These are phyloP conservation scores for Ganoderma sinense DNA, from an alignment of 1,284 basidiomycete genomes.

Conservation along the genomic window DNA sequence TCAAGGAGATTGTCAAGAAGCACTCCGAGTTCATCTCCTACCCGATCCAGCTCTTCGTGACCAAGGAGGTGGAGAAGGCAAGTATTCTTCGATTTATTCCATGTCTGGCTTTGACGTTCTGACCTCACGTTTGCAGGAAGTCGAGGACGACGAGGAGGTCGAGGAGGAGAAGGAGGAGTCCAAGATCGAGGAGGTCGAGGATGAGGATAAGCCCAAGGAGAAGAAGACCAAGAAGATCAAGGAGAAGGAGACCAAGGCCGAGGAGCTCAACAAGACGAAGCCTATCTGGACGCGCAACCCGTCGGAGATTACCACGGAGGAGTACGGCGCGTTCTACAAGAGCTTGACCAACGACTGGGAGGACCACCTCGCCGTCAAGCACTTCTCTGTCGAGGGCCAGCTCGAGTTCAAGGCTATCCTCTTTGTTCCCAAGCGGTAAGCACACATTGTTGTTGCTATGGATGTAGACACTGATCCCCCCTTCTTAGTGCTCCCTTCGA, in stretches of 20 bases:
- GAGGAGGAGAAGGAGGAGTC: constrained; percentile 74
- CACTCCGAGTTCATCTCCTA: constrained; percentile 99
- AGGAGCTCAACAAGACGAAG: constrained; percentile 99
- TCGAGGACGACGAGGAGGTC: constrained; percentile 84
- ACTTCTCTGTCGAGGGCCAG: constrained; percentile 99
- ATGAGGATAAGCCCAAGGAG: constrained; percentile 85
- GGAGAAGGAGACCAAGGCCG: constrained; percentile 88
- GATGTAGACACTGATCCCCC: not conserved
- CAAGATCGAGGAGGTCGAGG: constrained; percentile 83
- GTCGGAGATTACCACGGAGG: constrained; percentile 90
- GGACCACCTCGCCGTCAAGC: constrained; percentile 98
- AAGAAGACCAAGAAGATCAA: constrained; percentile 99
- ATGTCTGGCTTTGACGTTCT: constrained; percentile 8
- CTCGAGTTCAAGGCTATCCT: constrained; percentile 99
- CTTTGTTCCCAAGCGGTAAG: constrained; percentile 93
- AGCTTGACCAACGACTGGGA: constrained; percentile 99
- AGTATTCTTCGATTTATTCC: constrained; percentile 30
- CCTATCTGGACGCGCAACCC: constrained; percentile 99
- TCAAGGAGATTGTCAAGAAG: constrained; percentile 99
- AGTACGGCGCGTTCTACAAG: constrained; percentile 99
- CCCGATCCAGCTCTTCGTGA: constrained; percentile 98
- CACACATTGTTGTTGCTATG: constrained; percentile 38
- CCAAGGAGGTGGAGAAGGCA: constrained; percentile 99
- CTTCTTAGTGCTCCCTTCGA: constrained; percentile 90
- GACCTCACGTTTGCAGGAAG: constrained; percentile 62